These are phyloP conservation scores for Colletotrichum shisoi DNA, from an alignment of 2,329 filamentous ascomycete species.

Conservation along the genomic window DNA sequence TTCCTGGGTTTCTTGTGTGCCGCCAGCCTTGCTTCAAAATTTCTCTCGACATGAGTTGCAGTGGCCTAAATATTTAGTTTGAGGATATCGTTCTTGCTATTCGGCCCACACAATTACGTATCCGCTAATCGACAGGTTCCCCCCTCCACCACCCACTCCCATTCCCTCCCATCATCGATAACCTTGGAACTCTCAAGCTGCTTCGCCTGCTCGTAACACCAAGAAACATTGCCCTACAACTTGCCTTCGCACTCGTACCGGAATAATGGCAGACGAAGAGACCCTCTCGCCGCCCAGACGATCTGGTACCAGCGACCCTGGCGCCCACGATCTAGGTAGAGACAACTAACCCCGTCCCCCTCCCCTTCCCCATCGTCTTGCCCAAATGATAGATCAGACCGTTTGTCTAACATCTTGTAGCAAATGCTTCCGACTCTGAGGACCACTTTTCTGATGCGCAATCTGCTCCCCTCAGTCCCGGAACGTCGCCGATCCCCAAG, in stretches of 20 bases:
- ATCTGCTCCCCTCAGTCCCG: constrained; percentile 57
- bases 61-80: constrained; percentile 8
- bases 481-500: constrained; percentile 63
- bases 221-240: constrained; percentile 11
- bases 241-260: constrained; percentile 7
- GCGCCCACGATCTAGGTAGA: constrained; percentile 67
- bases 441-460: constrained; percentile 75
- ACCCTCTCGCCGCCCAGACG: constrained; percentile 53
- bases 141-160: constrained; percentile 34
- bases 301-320: constrained; percentile 60
- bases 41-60: constrained; percentile 3
- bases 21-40: constrained; percentile 15
- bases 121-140: constrained; percentile 38
- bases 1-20: constrained; percentile 20
- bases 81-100: constrained; percentile 20
- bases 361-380: constrained; percentile 16
- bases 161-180: constrained; percentile 35
- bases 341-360: not conserved
- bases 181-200: constrained; percentile 10
- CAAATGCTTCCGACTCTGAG: constrained; percentile 69
- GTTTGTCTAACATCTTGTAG: constrained; percentile 44
- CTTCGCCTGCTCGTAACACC: constrained; percentile 13
- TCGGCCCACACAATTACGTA: constrained; percentile 37
- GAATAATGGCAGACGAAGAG: constrained; percentile 48
- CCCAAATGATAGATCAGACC: constrained; percentile 12